Percentiles rank a stretch among this genome's conserved stretches.
Conservation (phyloP, 2,329 filamentous ascomycete genomes). For the Dactylellina sp. region DNA sequence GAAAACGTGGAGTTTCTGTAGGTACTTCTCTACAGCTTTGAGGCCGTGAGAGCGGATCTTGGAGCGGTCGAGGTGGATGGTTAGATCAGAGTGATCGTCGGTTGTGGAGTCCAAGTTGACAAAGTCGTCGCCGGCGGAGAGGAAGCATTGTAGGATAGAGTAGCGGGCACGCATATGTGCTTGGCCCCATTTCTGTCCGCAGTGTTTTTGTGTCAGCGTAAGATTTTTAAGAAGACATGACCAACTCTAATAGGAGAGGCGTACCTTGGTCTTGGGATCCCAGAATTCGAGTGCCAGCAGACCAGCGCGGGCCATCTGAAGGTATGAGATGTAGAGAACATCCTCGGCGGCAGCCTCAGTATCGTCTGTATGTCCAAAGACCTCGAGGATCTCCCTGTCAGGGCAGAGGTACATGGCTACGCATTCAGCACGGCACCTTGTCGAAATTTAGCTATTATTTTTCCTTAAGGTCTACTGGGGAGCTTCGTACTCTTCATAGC, state of each 20-base stretch:
- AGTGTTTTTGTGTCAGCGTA: neutral
- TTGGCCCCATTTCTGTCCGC: conserved; percentile 65
- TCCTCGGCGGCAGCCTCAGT: conserved; percentile 64
- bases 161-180: conserved; percentile 71
- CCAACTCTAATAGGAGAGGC: neutral
- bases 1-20: conserved; percentile 72
- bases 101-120: conserved; percentile 67
- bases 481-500: conserved; percentile 69
- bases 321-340: conserved; percentile 85
- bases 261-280: conserved; percentile 63
- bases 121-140: conserved; percentile 69
- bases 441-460: conserved; percentile 5
- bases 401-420: conserved; percentile 66
- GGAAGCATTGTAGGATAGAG: conserved; percentile 72
- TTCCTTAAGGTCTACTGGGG: neutral
- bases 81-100: conserved; percentile 66
- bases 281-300: conserved; percentile 90
- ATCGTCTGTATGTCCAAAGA: conserved; percentile 65
- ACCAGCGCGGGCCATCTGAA: conserved; percentile 94
- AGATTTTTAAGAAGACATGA: neutral
- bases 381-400: conserved; percentile 64
- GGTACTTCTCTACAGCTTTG: conserved; percentile 70
- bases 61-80: conserved; percentile 70
- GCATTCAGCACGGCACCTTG: conserved; percentile 64
- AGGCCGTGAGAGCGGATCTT: conserved; percentile 71